Percentiles rank a stretch among this genome's conserved stretches.
phyloP scores from a whole-genome alignment of 805 yeast species.

The Wickerhamiella kurtzmanii region DNA sequence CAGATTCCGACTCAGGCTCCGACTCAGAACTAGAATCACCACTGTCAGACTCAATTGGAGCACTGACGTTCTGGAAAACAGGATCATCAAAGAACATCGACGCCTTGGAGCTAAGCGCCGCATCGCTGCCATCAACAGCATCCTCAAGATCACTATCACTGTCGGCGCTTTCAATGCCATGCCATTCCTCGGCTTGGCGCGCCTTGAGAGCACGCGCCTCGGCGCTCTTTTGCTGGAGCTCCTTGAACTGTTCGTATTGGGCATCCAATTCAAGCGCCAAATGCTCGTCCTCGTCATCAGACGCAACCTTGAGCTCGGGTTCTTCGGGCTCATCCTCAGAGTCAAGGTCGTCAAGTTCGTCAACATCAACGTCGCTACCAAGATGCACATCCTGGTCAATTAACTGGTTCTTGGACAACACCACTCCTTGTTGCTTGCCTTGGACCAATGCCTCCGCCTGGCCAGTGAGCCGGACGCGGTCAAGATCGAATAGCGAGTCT shows the following conservation, averaged over 20 bases:
- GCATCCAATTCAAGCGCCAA: slow-evolving; percentile 71
- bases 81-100: slow-evolving; percentile 29
- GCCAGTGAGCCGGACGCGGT: slow-evolving; percentile 80
- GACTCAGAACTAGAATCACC: slow-evolving; percentile 13
- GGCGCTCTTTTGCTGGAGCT: slow-evolving; percentile 31
- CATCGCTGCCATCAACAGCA: slow-evolving; percentile 13
- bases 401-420: slow-evolving; percentile 2
- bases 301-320: slow-evolving; percentile 21
- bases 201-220: slow-evolving; percentile 39
- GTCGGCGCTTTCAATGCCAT: slow-evolving; percentile 24
- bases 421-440: slow-evolving; percentile 46
- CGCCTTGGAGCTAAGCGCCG: slow-evolving; percentile 26
- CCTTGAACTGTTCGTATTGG: slow-evolving; percentile 64
- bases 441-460: slow-evolving; percentile 55
- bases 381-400: slow-evolving; percentile 16
- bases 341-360: slow-evolving; percentile 26
- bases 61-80: slow-evolving; percentile 22
- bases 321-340: slow-evolving; percentile 15
- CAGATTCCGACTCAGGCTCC: slow-evolving; percentile 11
- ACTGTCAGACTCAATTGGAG: slow-evolving; percentile 18
- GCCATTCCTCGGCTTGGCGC: slow-evolving; percentile 32
- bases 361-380: slow-evolving; percentile 26
- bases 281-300: slow-evolving; percentile 31
- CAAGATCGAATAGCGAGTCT: slow-evolving; percentile 64
- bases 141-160: slow-evolving; percentile 14